Base-by-base conservation (phyloP, 768 basidiomycete genomes). In the Rhodotorula kratochvilovae region DNA sequence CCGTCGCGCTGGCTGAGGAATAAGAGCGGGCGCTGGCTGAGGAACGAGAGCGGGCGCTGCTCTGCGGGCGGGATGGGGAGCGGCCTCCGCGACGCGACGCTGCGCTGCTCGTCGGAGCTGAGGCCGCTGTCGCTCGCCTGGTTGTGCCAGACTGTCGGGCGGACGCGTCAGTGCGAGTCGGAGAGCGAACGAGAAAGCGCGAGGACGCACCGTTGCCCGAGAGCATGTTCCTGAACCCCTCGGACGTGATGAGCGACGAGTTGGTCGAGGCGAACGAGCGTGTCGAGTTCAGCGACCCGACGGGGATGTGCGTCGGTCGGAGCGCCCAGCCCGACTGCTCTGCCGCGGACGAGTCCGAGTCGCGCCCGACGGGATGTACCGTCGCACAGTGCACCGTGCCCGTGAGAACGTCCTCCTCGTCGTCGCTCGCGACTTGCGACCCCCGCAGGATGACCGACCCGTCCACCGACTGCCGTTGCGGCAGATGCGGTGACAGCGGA, bases 261-360 rank as follows among this genome's bases (percentile, higher is more conserved):
- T 33, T 10, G 8, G 39, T 31, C 27, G 45, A 58, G n/a, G 33
- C 35, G 29, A 69, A 25, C 16, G 61, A 39, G 16, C 50, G 16
- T 21, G 39, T 23, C 12, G 68, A 69, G 16, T n/a, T 23, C 43
- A 66, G 2, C 35, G 72, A 73, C 0, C 13, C 54, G 83, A 79
- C 89, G 88, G 63, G 90, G 87, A 79, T 90, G 89, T 0, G 89
- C 87, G 29, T 84, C 83, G 65, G 91, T 83, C 61, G 64, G 16
- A 66, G 61, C 25, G 16, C 42, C 64, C 27, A 53, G 16, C 29
- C 45, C 31, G 39, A 42, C 2, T 50, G 43, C 15, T 56, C 35
- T 31, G 19, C 25, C 5, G 25, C 23, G 21, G 31, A 31, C 5
- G 29, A 39, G 51, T 56, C 60, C 17, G 66, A 57, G 27, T 33